These are phyloP conservation scores for Linnemannia exigua DNA, from an alignment of 192 early-diverging fungal genomes.

Conservation along the genomic window DNA sequence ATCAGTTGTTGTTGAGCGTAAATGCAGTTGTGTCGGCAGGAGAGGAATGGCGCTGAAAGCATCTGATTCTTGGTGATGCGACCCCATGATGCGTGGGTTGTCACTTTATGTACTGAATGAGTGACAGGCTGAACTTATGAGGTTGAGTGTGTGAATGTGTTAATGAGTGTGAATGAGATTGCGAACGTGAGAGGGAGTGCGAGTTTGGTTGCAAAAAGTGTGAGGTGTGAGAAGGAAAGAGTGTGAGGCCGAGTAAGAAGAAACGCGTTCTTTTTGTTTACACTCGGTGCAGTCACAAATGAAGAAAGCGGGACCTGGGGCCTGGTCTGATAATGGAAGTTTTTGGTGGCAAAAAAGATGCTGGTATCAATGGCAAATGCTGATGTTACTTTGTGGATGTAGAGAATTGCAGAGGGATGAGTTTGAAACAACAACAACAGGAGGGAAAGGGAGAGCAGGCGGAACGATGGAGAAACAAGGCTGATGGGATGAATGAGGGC, in stretches of 20 bases:
- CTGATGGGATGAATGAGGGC: not conserved
- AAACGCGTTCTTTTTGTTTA: slow-evolving; percentile 8
- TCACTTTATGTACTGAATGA: not conserved
- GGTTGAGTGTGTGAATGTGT: not conserved
- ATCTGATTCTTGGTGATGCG: slow-evolving; percentile 24
- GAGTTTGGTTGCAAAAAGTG: not conserved
- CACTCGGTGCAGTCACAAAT: not conserved
- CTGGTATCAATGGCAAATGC: not conserved
- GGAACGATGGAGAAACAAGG: not conserved
- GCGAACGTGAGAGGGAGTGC: not conserved
- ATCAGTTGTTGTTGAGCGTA: slow-evolving; percentile 6
- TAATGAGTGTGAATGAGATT: not conserved
- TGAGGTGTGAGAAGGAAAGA: too few relatives aligned
- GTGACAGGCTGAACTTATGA: not conserved
- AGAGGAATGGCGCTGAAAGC: slow-evolving; percentile 31
- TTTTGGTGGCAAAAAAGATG: not conserved
- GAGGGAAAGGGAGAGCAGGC: too few relatives aligned
- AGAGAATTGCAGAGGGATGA: not conserved
- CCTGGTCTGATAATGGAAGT: not conserved
- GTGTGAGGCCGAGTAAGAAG: not conserved
- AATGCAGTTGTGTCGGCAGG: slow-evolving; percentile 21
- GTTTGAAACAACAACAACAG: not conserved
- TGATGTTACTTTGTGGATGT: not conserved
- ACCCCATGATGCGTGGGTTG: slow-evolving; percentile 14
- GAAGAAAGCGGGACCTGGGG: not conserved